These are phyloP conservation scores for Paralagenidium karlingii DNA, from an alignment of 352 stramenopile genomes.

Conservation along the genomic window DNA sequence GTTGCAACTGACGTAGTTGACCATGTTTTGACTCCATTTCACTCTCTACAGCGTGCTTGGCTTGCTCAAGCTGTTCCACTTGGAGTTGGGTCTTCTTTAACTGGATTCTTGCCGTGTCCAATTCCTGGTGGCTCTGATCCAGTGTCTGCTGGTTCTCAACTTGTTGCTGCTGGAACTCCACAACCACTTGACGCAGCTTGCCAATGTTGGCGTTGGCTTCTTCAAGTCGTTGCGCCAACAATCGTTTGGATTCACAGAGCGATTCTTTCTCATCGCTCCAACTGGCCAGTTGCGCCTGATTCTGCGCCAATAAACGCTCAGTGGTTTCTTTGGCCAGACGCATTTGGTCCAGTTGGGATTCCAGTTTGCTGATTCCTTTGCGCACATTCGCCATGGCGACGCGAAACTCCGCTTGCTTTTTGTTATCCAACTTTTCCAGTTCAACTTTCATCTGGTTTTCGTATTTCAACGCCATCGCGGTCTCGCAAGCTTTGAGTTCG, in stretches of 20 bases:
- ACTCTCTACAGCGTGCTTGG: constrained; percentile 7
- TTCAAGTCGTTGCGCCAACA: constrained; percentile 36
- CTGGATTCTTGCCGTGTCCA: too few relatives aligned
- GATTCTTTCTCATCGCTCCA: too few relatives aligned
- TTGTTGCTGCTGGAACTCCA: constrained; percentile 23
- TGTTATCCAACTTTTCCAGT: constrained; percentile 42
- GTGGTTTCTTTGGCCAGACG: too few relatives aligned
- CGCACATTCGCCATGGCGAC: constrained; percentile 61
- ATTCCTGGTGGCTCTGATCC: too few relatives aligned
- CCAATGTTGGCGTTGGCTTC: constrained; percentile 61
- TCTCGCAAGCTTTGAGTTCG: constrained; percentile 37
- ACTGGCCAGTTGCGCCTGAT: too few relatives aligned
- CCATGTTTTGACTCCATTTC: too few relatives aligned
- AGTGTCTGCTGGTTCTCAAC: too few relatives aligned
- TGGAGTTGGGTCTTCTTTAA: constrained; percentile 14
- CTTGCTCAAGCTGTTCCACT: constrained; percentile 14
- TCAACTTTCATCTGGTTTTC: constrained; percentile 39
- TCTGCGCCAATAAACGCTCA: too few relatives aligned
- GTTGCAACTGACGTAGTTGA: too few relatives aligned
- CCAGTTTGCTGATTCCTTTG: constrained; percentile 60
- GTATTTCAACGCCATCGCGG: constrained; percentile 25
- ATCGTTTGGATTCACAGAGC: constrained; percentile 30
- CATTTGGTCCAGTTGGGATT: constrained; percentile 29
- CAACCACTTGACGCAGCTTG: constrained; percentile 34
- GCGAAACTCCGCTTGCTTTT: constrained; percentile 51